Evolutionary conservation across 1,284 basidiomycete genomes (phyloP).

Genomic region (Moesziomyces aphidis): DNA sequence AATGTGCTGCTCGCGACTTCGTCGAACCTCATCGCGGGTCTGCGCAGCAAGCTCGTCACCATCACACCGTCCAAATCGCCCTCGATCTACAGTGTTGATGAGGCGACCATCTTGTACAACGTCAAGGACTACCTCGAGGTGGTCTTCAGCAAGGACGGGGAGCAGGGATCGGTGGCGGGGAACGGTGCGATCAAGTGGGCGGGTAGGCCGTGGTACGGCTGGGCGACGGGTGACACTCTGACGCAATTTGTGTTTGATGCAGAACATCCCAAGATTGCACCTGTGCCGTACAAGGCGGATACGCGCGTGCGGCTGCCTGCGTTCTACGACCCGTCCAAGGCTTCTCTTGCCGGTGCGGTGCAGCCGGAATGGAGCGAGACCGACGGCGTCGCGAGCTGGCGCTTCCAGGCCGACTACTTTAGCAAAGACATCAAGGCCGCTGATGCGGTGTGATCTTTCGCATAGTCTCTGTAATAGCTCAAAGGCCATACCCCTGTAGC

Average conservation of each 20-base stretch:
- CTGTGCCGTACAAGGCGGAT: conserved; percentile 37
- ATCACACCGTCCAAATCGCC: conserved; percentile 37
- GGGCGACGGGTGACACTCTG: conserved; percentile 33
- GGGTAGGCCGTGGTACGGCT: conserved; percentile 43
- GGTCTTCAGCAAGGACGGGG: conserved; percentile 19
- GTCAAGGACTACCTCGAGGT: conserved; percentile 44
- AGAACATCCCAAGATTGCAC: conserved; percentile 17
- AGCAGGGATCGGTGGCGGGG: conserved; percentile 14
- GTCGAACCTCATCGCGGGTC: conserved; percentile 36
- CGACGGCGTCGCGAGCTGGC: conserved; percentile 30
- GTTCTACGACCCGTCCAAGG: conserved; percentile 37
- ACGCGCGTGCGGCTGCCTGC: conserved; percentile 13
- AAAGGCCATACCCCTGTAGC: background rate
- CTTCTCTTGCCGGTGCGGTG: conserved; percentile 9
- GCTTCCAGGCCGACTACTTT: conserved; percentile 34
- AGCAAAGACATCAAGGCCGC: conserved; percentile 34
- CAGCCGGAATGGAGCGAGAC: conserved; percentile 41
- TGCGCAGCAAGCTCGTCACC: conserved; percentile 30
- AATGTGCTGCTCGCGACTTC: conserved; percentile 30
- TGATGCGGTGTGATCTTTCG: conserved; percentile 7
- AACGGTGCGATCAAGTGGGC: conserved; percentile 36
- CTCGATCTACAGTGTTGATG: conserved; percentile 23
- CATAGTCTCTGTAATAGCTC: background rate
- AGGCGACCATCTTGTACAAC: conserved; percentile 33
- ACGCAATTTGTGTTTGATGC: conserved; percentile 41